Conservation (phyloP, 1,284 basidiomycete species). For the Ganoderma lucidum region DNA sequence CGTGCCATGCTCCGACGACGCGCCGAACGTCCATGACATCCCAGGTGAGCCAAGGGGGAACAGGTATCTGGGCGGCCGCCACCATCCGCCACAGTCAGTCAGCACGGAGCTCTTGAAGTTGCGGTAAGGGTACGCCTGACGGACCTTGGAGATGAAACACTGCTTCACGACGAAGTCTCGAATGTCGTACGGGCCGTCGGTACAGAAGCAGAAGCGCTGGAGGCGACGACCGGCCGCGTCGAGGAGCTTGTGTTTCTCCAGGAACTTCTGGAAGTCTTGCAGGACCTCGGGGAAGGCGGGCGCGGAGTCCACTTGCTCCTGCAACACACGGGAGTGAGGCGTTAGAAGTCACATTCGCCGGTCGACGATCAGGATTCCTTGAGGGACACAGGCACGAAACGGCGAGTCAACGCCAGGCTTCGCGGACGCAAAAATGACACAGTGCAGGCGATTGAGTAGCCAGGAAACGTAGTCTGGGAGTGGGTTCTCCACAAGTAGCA, state of each 20-base stretch:
- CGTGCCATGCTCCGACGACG: conserved; percentile 57
- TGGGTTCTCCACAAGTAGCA: not conserved
- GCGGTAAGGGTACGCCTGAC: conserved; percentile 31
- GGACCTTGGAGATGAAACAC: conserved; percentile 83
- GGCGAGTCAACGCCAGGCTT: not conserved
- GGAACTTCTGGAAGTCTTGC: conserved; percentile 70
- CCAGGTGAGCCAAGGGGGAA: conserved; percentile 75
- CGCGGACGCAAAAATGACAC: not conserved
- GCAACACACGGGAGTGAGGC: conserved; percentile 14
- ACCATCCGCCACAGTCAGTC: conserved; percentile 7
- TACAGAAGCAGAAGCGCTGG: conserved; percentile 77
- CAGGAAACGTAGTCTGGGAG: not conserved
- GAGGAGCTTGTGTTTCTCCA: conserved; percentile 72
- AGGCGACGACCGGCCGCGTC: conserved; percentile 64
- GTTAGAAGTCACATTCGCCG: conserved; percentile 8
- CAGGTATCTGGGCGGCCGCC: conserved; percentile 55
- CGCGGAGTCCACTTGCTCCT: conserved; percentile 84
- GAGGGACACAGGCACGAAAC: not conserved
- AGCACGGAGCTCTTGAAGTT: not conserved
- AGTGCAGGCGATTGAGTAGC: not conserved
- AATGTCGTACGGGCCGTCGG: conserved; percentile 84
- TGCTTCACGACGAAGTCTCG: conserved; percentile 89
- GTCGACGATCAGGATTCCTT: not conserved
- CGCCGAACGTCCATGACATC: conserved; percentile 76
- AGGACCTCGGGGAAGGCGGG: conserved; percentile 82